Percentiles rank a stretch among this genome's conserved stretches.
phyloP scores from a whole-genome alignment of 164 flowering plant genomes.

The Macadamia tetraphylla region DNA sequence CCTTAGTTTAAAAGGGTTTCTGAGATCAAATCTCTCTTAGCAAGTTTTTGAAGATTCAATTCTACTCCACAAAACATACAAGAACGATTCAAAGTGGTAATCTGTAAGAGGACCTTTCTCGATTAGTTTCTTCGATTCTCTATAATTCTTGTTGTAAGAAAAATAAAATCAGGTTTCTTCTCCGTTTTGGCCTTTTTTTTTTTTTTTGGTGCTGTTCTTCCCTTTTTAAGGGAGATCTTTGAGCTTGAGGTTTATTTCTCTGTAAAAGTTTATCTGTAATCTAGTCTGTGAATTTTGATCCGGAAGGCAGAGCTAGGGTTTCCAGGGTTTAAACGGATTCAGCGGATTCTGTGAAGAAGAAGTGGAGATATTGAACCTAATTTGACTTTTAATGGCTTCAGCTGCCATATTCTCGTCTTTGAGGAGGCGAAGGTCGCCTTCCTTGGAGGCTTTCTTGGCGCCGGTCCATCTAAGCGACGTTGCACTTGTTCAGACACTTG shows the following conservation, averaged over 20 bases:
- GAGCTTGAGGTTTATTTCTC: no score
- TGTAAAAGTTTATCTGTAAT: no score
- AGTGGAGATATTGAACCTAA: constrained; percentile 5
- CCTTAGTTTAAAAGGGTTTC: not conserved
- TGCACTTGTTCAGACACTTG: constrained; percentile 51
- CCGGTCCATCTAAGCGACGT: constrained; percentile 63
- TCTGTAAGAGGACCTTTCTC: not conserved
- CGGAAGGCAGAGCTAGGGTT: not conserved
- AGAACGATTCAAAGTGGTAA: not conserved
- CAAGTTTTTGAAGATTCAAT: constrained; percentile 7
- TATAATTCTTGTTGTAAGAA: not conserved
- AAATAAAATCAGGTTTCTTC: not conserved
- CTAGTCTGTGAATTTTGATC: not conserved
- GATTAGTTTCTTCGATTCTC: not conserved
- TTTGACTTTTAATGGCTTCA: constrained; percentile 41
- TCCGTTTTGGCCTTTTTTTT: not conserved
- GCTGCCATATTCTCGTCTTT: constrained; percentile 73
- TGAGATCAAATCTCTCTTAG: not conserved
- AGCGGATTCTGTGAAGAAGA: not conserved
- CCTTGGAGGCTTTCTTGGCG: constrained; percentile 70
- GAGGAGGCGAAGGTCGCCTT: constrained; percentile 68
- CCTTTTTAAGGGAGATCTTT: no score
- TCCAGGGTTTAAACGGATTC: no score
- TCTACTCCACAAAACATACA: no score
- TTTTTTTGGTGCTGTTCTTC: not conserved